Evolutionary conservation across 108 stramenopile genomes (phyloP), one percentile per base, ranked within the genome.

Genomic region (Conticribra guillardii): DNA sequence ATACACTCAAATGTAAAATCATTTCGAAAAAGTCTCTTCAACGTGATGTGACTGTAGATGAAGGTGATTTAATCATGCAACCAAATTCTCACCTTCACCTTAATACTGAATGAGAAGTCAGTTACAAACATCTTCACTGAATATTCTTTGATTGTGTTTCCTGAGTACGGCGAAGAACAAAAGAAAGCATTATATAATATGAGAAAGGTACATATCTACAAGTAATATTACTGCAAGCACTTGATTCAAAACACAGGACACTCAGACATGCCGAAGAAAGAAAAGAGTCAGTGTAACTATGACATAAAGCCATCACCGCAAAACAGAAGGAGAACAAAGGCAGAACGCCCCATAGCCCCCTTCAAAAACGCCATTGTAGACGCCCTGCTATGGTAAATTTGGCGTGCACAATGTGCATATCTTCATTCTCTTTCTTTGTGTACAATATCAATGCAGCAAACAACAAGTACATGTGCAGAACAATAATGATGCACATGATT

Each of bases 261-360:
- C n/a, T n/a, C n/a, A n/a, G n/a, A n/a, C n/a, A n/a, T n/a, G n/a
- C n/a, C n/a, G n/a, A n/a, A n/a, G 22, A 0, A 29, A 28, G 14
- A 30, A 56, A 65, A 78, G 76, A 78, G 76, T 78, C 76, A 78
- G 76, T 70, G 76, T 78, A 78, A 78, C 76, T 78, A 78, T 78
- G 76, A 78, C 76, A 78, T 70, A 60, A 70, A 51, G 34, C 76
- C 76, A 78, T 58, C 76, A 78, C 49, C 21, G 69, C 76, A 62
- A 65, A 46, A 78, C 48, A 52, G 69, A 47, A 52, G 49, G 69
- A 60, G 30, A 53, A 37, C 18, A 49, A 46, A 53, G 46, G 59
- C 69, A 70, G 60, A 70, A 70, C 69, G 69, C 59, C 50, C 68
- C 33, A 11, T 7, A 68, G 45, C 21, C 26, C 59, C 26, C 50